Evolutionary conservation across 78 protist genomes (phyloP), one percentile per base, ranked within the genome.

Genomic region (Dictyostelium intermedium): DNA sequence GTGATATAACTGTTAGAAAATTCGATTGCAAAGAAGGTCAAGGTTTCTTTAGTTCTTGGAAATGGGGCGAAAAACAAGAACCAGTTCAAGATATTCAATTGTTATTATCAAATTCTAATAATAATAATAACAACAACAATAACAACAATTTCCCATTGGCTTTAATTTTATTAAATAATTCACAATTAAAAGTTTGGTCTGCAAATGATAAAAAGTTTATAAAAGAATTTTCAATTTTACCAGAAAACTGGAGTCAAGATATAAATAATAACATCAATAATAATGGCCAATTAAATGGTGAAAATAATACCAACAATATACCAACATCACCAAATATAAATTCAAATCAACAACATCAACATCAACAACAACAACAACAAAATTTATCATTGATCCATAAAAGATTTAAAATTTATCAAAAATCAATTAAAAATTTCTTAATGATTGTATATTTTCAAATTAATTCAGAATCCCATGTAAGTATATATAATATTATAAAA

Each of bases 381-480:
- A 18, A n/a, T 7, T 9, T 43, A 32, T 43, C 37, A 77, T 41
- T 47, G 35, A 18, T 45, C 5, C 45, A 66, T 66, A 63, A 70
- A 23, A 53, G 80, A 34, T 80, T 89, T 60, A 89, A 89, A 34
- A 39, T 89, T 16, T 80, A 89, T 34, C 63, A 23, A 69, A 50
- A 34, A 23, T 34, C 74, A 9, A 13, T 41, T 23, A 35, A 13
- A 27, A 20, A 10, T 35, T 89, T 53, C 41, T 3, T 45, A 18
- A 23, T 89, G 43, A 60, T 89, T 25, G 11, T 89, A 18, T 89
- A 69, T 70, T 43, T 70, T n/a, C 86, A 89, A 70, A 0, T 80
- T 8, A 85, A 80, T 23, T 23, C 53, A 34, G 87, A 89, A 78
- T 89, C 94, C 32, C 32, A 85, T 47, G 92, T 85, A 85, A 37